Evolutionary conservation across 331 rosid genomes (phyloP).

Genomic region (Telfairia occidentalis): DNA sequence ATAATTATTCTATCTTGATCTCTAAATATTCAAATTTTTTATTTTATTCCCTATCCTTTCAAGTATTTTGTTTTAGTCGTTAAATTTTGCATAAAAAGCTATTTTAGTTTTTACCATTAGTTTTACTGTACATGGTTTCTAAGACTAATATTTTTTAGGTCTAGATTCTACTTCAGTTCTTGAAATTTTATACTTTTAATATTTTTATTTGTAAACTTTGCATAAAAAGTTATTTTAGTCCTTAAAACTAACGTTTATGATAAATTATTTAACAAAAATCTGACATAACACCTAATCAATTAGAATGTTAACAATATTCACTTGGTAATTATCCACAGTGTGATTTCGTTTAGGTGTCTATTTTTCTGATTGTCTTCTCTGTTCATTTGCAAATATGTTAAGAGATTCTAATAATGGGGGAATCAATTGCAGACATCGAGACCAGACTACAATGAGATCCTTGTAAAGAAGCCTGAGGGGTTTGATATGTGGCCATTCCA

Average conservation of each 20-base stretch:
- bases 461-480: conserved; percentile 65
- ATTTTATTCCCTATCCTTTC: too few species aligned
- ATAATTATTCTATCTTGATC: too few species aligned
- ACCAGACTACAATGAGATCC: conserved; percentile 68
- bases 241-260: neutral
- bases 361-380: neutral
- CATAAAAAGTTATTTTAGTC: neutral
- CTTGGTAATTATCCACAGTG: neutral
- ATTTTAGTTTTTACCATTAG: too few species aligned
- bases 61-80: too few species aligned
- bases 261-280: neutral
- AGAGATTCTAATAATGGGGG: neutral
- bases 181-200: neutral
- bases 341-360: neutral
- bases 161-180: neutral
- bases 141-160: neutral
- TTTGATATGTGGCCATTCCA: conserved; percentile 44
- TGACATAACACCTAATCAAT: neutral
- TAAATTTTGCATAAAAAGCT: too few species aligned
- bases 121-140: too few species aligned
- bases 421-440: conserved; percentile 64
- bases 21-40: too few species aligned
- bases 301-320: neutral
- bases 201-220: neutral
- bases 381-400: neutral